Evolutionary conservation across 352 stramenopile genomes (phyloP).

Genomic region (Phytopythium kandeliae): DNA sequence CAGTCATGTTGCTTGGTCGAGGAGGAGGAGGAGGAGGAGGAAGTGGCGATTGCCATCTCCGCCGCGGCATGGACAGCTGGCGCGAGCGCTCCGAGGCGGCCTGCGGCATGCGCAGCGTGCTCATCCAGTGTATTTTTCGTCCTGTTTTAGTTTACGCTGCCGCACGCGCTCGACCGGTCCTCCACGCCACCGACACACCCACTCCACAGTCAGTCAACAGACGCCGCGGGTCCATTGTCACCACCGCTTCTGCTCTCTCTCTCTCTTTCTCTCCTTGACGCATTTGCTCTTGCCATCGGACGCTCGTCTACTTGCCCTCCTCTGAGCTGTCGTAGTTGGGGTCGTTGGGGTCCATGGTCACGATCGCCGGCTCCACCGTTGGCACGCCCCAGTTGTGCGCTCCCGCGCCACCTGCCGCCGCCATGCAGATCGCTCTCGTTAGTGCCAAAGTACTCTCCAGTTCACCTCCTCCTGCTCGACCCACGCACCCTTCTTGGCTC

Average conservation of each 20-base stretch:
- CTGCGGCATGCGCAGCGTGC: not conserved
- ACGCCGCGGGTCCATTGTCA: too few relatives aligned
- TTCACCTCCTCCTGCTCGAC: too few relatives aligned
- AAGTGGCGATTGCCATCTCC: too few relatives aligned
- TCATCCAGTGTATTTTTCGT: not conserved
- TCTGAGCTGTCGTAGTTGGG: slow-evolving; percentile 71
- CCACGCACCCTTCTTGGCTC: slow-evolving; percentile 56
- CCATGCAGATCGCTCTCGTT: too few relatives aligned
- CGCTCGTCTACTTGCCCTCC: slow-evolving; percentile 16
- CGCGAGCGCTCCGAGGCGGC: not conserved
- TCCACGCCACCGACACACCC: not conserved
- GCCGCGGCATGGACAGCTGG: not conserved
- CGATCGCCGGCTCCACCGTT: slow-evolving; percentile 28
- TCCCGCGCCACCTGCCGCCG: slow-evolving; percentile 52
- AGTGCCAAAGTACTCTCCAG: too few relatives aligned
- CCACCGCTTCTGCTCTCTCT: too few relatives aligned
- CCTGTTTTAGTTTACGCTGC: slow-evolving; percentile 1
- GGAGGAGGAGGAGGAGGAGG: too few relatives aligned
- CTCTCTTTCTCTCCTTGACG: not conserved
- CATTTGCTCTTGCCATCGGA: too few relatives aligned
- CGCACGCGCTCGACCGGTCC: not conserved
- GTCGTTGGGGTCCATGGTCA: slow-evolving; percentile 58
- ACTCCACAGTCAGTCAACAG: too few relatives aligned
- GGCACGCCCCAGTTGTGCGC: slow-evolving; percentile 77
- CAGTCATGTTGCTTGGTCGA: too few relatives aligned